Base-by-base conservation (phyloP, 2,329 filamentous ascomycete species). In the Fusarium brachygibbosum region DNA sequence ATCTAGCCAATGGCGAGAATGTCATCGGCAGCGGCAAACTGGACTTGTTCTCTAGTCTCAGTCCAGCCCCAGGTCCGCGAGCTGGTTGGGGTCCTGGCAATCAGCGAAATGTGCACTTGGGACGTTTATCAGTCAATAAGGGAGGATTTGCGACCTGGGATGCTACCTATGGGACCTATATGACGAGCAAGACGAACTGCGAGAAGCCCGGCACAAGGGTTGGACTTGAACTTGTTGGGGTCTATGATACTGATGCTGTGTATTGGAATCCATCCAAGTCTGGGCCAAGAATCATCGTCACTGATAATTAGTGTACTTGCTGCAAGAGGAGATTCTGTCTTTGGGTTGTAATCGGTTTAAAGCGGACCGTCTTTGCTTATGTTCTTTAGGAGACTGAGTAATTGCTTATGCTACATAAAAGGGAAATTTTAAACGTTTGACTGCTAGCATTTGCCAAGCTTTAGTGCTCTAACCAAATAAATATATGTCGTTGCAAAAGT, bases 341-440 rank as follows among this genome's bases (percentile, higher is more conserved):
- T 21, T 38, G 12, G 12, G 19, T 13, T 38, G 6, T 5, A 21
- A 12, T 14, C 11, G 3, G n/a, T 13, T 13, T 13, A 11, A 13
- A 21, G 12, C n/a, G 6, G 11, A 6, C 8, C 2, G 4, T 21
- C 5, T 2, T 2, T 38, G 10, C 3, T 14, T 4, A 21, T 38
- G 21, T 5, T 2, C 9, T 5, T 37, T n/a, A 6, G n/a, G 2
- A 25, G 6, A 6, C 23, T 25, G 35, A 4, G n/a, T 19, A 37
- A 21, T 14, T 14, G 19, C 11, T 38, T 19, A 12, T 7, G 13
- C 12, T 4, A 38, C 7, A 13, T 38, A 12, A 21, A 38, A 38
- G 21, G 12, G n/a, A 13, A 38, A 21, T 21, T 6, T 21, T 13
- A 3, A 38, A 38, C 6, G 6, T 11, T 38, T 38, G 6, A 29